These are phyloP conservation scores for Fusarium paranaense DNA, from an alignment of 2,329 filamentous ascomycete species.

Conservation along the genomic window DNA sequence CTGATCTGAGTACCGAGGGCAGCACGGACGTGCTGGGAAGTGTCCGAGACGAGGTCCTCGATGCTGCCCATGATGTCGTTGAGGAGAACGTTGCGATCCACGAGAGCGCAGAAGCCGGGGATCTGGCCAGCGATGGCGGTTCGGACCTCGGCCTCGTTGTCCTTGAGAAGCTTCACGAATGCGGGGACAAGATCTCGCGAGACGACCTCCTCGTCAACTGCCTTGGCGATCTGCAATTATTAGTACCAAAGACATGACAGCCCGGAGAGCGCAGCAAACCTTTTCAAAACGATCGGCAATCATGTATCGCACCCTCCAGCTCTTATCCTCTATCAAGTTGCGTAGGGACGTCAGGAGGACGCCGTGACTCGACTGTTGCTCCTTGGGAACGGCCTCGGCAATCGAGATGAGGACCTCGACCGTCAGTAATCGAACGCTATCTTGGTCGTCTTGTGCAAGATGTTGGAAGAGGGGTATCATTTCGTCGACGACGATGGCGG, in stretches of 20 bases:
- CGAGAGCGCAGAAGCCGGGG: conserved; percentile 91
- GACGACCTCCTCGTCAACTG: conserved; percentile 96
- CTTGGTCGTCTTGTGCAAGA: conserved; percentile 94
- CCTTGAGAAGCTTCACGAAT: conserved; percentile 97
- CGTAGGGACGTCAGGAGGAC: conserved; percentile 90
- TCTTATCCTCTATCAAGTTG: conserved; percentile 98
- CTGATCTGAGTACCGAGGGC: conserved; percentile 97
- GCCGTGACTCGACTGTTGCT: conserved; percentile 96
- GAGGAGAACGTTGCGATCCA: conserved; percentile 88
- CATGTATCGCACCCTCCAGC: conserved; percentile 99
- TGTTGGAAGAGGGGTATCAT: conserved; percentile 99
- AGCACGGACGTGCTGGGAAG: conserved; percentile 95
- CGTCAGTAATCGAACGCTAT: conserved; percentile 94
- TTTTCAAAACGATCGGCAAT: conserved; percentile 98
- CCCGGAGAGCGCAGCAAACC: conserved; percentile 53
- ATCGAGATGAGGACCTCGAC: conserved; percentile 97
- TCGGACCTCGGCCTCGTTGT: conserved; percentile 96
- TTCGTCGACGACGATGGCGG: conserved; percentile 92
- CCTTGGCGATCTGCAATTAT: conserved; percentile 85
- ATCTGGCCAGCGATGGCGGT: conserved; percentile 98
- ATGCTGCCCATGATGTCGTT: conserved; percentile 97
- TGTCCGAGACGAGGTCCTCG: conserved; percentile 95
- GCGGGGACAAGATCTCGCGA: conserved; percentile 93
- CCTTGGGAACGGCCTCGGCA: conserved; percentile 96
- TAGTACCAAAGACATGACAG: conserved; percentile 47